Base-by-base conservation (phyloP, 768 basidiomycete genomes). In the Cystobasidium tubakii region DNA sequence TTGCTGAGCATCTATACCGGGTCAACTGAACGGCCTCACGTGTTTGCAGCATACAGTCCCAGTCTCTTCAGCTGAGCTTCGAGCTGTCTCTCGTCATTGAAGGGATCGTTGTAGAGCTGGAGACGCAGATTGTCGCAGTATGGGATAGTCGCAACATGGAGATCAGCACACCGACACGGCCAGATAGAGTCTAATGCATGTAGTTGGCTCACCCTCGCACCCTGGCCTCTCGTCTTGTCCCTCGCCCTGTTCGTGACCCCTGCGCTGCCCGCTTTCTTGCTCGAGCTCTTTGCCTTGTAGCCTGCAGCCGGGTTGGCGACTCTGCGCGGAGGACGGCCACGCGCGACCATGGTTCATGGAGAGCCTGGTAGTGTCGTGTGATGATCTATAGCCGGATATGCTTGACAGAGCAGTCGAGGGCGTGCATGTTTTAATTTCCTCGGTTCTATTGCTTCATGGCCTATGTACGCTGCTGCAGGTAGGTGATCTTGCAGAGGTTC, bases 21-120 rank as follows among this genome's bases (percentile, higher is more conserved):
- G 44, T 39, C 39, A 39, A 6, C 19, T 21, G 21, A 13, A 44
- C 29, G 43, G 91, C 92, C 53, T 91, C 39, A 81, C 21, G 90
- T 94, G 76, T 87, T 84, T 1, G 90, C 90, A n/a, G 92, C 89
- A 80, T 94, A 94, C 10, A 94, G 84, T 1, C 91, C 91, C 66
- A 92, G 83, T 4, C 87, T 84, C 62, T 87, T 86, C 44, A 95
- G 87, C 82, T 93, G 90, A 67, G 84, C 83, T 6, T 84, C 86
- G 76, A 94, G 87, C 13, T 70, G 42, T 25, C 33, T 21, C 36
- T 79, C 79, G 44, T 76, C 72, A 10, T 54, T 57, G 10, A 34
- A 57, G 0, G 79, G 75, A 43, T 79, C 76, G 44, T 77, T 75
- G 33, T 76, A 74, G 23, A 77, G 70, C 77, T 79, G 46, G 4